These are phyloP conservation scores for Fusarium papillatum DNA, from an alignment of 2,329 filamentous ascomycete genomes.

Conservation along the genomic window DNA sequence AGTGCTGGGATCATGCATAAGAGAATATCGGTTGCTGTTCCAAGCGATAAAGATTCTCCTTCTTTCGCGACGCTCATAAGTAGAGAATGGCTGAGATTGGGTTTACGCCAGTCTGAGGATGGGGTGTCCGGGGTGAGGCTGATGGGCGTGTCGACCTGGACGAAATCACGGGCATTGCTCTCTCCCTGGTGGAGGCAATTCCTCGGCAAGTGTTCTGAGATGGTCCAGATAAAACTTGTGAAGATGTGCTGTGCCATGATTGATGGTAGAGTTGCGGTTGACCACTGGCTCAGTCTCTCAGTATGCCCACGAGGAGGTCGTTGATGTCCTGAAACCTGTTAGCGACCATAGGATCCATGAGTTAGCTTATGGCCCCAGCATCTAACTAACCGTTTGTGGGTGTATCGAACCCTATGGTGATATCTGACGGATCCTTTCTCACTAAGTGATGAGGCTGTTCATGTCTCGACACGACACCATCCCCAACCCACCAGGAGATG, in stretches of 20 bases:
- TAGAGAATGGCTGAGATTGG: background rate
- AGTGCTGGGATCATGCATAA: slow-evolving; percentile 1
- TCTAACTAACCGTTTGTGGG: too few relatives aligned
- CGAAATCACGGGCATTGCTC: background rate
- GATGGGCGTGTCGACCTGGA: background rate
- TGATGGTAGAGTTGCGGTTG: background rate
- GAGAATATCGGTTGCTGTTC: background rate
- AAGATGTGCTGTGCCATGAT: background rate
- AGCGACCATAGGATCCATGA: background rate
- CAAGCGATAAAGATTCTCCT: background rate
- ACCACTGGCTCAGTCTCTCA: background rate
- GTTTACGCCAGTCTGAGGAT: background rate
- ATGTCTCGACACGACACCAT: too few relatives aligned
- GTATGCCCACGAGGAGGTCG: background rate
- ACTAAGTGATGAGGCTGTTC: too few relatives aligned
- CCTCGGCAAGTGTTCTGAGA: background rate
- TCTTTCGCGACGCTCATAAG: background rate
- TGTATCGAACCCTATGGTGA: background rate
- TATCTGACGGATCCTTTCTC: background rate
- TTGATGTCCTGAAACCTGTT: background rate
- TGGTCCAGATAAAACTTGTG: background rate
- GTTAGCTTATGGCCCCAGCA: background rate
- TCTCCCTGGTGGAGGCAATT: background rate
- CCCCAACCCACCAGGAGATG: background rate
- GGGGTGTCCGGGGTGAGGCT: background rate